Percentiles rank a stretch among this genome's conserved stretches.
These are phyloP conservation scores for Cryptococcus deneoformans DNA, from an alignment of 1,284 basidiomycete genomes.

Conservation along the genomic window DNA sequence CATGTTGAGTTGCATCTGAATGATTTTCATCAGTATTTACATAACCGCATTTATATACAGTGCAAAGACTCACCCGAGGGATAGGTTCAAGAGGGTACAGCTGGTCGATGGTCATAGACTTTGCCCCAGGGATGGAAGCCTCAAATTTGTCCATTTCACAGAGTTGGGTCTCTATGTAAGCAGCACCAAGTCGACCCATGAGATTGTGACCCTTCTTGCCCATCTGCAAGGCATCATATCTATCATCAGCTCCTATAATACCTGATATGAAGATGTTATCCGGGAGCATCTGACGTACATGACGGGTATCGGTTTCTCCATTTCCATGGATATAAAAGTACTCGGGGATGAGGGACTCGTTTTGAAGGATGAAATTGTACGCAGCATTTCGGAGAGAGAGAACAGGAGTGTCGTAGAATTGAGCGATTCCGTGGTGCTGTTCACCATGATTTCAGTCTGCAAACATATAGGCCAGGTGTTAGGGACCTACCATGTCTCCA, in stretches of 20 bases:
- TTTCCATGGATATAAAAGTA: constrained; percentile 22
- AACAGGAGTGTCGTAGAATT: constrained; percentile 43
- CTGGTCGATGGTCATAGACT: constrained; percentile 12
- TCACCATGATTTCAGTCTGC: neutral
- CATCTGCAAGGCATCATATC: constrained; percentile 4
- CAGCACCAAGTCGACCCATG: constrained; percentile 30
- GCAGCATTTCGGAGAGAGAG: constrained; percentile 35
- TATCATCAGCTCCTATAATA: neutral
- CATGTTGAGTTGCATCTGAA: constrained; percentile 25
- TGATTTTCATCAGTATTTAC: constrained; percentile 1
- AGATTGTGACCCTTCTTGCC: constrained; percentile 26
- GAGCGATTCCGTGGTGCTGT: constrained; percentile 33
- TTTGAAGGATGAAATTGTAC: constrained; percentile 22
- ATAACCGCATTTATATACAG: neutral
- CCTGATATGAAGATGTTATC: neutral
- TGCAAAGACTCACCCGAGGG: constrained; percentile 22
- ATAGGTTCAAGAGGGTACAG: constrained; percentile 27
- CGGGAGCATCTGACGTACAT: constrained; percentile 23
- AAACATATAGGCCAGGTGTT: neutral
- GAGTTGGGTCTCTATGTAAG: constrained; percentile 41
- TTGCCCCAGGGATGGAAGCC: constrained; percentile 8
- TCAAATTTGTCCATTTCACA: constrained; percentile 40
- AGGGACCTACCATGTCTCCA: constrained; percentile 32
- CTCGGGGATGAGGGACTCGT: constrained; percentile 21
- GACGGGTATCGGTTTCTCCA: constrained; percentile 37